Evolutionary conservation across 2,329 filamentous ascomycete species (phyloP), one percentile per base, ranked within the genome.

Genomic region (Chaetomiaceae sp.): DNA sequence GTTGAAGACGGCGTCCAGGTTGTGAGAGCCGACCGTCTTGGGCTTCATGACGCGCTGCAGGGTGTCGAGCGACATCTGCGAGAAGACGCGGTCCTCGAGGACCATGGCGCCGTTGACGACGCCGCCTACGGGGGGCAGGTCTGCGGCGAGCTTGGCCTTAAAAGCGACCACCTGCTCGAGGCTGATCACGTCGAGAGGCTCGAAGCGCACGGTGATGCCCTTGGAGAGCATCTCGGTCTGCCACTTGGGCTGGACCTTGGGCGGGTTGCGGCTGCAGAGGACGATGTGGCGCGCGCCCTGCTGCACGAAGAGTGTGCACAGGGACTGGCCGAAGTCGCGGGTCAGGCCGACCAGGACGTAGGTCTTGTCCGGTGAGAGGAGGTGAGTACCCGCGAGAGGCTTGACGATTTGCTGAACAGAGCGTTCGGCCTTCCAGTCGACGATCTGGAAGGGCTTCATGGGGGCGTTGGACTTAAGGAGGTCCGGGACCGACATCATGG

Each of bases 101-200:
- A 76, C 69, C 72, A 75, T 76, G 48, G 73, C 72, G 6, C 72
- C 73, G 56, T 75, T 75, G 55, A 73, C 65, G 6, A 76, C 57
- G 15, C 73, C 73, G 3, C 63, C 72, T 0, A 73, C 64, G 0
- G 64, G 64, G 0, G 70, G 68, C 57, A 68, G 59, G 0, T 53
- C 54, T 6, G 44, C 6, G 0, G 54, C 43, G 0, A 70, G 47
- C 1, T 51, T 58, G 0, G 33, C 5, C 38, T 63, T 67, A 25
- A 75, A 63, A 0, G 51, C 52, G 2, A 29, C 22, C 1, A 76
- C 68, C 14, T 61, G 63, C 0, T 61, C 61, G 0, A 65, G 19
- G 17, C 59, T 48, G 1, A 66, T 68, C 0, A 69, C 67, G 40
- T 71, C 68, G 5, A 68, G 47, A 0, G 48, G 6, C 45, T 61